phyloP scores from a whole-genome alignment of 306 rosid genomes.

The Luffa acutangula region DNA sequence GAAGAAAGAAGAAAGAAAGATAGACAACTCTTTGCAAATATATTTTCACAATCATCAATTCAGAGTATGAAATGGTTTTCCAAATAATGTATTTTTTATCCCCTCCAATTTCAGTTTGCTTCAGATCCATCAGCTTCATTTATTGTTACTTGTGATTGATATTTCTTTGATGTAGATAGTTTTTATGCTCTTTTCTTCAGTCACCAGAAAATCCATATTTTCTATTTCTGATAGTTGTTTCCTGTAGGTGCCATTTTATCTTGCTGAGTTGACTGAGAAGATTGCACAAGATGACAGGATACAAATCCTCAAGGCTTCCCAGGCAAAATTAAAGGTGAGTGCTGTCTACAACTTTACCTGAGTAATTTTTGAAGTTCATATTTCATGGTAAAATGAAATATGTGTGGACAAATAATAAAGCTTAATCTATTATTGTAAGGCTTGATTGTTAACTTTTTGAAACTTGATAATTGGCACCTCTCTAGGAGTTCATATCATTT shows the following conservation, averaged over 20 bases:
- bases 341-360: background rate
- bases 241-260: slow-evolving; percentile 77
- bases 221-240: slow-evolving; percentile 1
- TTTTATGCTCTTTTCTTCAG: background rate
- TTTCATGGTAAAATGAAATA: background rate
- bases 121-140: background rate
- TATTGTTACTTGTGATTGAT: background rate
- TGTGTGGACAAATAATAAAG: background rate
- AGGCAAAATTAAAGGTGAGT: slow-evolving; percentile 68
- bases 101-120: background rate
- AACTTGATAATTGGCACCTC: background rate
- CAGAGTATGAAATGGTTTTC: background rate
- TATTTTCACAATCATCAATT: background rate
- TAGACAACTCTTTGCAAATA: background rate
- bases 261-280: slow-evolving; percentile 79
- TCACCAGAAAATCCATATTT: background rate
- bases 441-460: background rate
- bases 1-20: background rate
- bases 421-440: background rate
- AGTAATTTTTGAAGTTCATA: background rate
- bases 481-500: slow-evolving; percentile 77
- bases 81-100: background rate
- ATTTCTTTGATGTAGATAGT: background rate
- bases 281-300: slow-evolving; percentile 66
- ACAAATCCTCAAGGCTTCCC: slow-evolving; percentile 60